phyloP scores from a whole-genome alignment of 352 stramenopile genomes.

The Phytopythium vexans region DNA sequence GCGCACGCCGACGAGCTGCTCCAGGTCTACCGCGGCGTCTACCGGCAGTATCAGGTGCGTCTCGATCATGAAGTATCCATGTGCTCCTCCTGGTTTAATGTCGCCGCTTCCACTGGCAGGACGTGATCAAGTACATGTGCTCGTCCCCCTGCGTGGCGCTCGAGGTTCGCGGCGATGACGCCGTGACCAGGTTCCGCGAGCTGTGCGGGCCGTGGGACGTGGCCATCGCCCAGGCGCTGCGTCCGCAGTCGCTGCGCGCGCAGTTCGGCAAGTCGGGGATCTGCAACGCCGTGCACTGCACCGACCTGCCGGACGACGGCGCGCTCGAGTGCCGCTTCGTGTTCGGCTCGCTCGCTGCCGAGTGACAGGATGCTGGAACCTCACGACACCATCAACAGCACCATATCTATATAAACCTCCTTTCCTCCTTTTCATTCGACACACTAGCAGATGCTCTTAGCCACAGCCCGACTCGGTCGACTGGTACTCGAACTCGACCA shows the following conservation, averaged over 20 bases:
- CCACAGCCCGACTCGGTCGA: constrained; percentile 82
- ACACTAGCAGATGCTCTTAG: constrained; percentile 20
- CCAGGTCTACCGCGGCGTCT: constrained; percentile 81
- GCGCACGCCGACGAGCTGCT: constrained; percentile 88
- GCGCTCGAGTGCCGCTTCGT: constrained; percentile 90
- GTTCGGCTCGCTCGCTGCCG: constrained; percentile 33
- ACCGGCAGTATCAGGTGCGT: constrained; percentile 67
- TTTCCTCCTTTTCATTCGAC: too few relatives aligned
- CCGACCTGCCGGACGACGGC: constrained; percentile 89
- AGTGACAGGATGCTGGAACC: too few relatives aligned
- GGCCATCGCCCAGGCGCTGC: constrained; percentile 85
- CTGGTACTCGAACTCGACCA: constrained; percentile 83
- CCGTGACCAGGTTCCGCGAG: constrained; percentile 74
- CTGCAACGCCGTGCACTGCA: constrained; percentile 92
- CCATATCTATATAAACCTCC: too few relatives aligned
- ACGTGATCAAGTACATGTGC: constrained; percentile 91
- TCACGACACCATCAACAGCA: too few relatives aligned
- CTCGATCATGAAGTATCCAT: background rate
- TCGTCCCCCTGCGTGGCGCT: constrained; percentile 84
- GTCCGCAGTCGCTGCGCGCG: constrained; percentile 80
- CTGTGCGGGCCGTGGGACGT: constrained; percentile 88
- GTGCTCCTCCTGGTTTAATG: background rate
- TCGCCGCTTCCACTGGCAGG: constrained; percentile 18
- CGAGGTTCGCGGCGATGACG: constrained; percentile 86
- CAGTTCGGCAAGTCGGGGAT: constrained; percentile 84